These are phyloP conservation scores for Diplodia mutila DNA, from an alignment of 2,329 filamentous ascomycete species.

Conservation along the genomic window DNA sequence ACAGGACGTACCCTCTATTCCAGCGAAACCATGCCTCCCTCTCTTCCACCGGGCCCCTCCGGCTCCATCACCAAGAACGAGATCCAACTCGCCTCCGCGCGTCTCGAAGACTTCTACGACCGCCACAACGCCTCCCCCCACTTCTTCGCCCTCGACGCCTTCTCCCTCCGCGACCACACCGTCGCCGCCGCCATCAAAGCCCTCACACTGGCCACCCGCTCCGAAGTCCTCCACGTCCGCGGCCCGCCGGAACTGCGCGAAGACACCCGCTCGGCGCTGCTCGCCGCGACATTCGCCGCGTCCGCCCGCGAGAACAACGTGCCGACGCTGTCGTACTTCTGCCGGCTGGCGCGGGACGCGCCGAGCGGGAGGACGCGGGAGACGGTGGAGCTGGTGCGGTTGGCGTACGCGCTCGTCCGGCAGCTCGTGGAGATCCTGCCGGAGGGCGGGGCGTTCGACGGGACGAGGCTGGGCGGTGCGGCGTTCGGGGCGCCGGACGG, in stretches of 20 bases:
- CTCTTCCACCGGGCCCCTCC: not conserved
- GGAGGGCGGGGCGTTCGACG: not conserved
- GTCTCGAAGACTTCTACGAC: not conserved
- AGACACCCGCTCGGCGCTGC: not conserved
- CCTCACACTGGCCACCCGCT: not conserved
- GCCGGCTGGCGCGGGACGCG: not conserved
- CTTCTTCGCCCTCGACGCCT: not conserved
- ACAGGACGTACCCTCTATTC: rapidly evolving
- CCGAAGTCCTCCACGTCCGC: not conserved
- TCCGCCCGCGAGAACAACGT: not conserved
- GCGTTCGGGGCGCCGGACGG: not conserved
- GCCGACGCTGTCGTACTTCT: conserved; percentile 28
- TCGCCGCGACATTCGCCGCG: not conserved
- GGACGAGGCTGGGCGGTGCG: not conserved
- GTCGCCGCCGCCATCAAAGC: not conserved
- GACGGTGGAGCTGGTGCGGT: conserved; percentile 15
- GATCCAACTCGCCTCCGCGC: not conserved
- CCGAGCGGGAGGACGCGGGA: conserved; percentile 17
- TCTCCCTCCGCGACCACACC: not conserved
- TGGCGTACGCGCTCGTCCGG: conserved; percentile 28
- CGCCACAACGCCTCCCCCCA: not conserved
- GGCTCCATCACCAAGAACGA: not conserved
- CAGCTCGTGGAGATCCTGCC: conserved; percentile 28
- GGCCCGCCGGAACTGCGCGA: not conserved
- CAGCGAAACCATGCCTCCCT: not conserved